phyloP scores from a whole-genome alignment of 768 basidiomycete genomes.

The Serendipita sp. region DNA sequence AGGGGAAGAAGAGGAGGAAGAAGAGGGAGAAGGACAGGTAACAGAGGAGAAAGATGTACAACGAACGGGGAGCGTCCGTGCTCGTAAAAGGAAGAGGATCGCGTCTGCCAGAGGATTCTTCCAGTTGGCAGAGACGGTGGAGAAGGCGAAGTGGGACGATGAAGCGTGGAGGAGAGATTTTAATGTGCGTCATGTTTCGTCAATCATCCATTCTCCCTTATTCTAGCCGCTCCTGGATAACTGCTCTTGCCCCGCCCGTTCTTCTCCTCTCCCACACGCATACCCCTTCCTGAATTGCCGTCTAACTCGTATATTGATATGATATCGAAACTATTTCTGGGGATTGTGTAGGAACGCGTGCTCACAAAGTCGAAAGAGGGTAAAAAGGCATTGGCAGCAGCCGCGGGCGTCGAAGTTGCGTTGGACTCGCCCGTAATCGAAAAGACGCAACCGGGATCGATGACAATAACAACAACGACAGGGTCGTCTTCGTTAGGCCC shows the following conservation, averaged over 20 bases:
- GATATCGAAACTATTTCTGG: too few relatives aligned
- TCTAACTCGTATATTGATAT: too few relatives aligned
- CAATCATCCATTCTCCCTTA: too few relatives aligned
- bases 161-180: conserved; percentile 39
- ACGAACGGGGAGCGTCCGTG: not conserved
- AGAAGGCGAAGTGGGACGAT: conserved; percentile 48
- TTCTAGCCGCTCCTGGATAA: not conserved
- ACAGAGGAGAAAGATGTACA: too few relatives aligned
- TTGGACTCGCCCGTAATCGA: conserved; percentile 2
- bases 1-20: not conserved
- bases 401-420: not conserved
- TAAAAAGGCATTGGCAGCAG: not conserved
- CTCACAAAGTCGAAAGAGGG: not conserved
- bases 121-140: conserved; percentile 69
- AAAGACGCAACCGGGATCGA: not conserved
- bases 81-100: not conserved
- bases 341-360: conserved; percentile 2
- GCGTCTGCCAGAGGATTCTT: conserved; percentile 36
- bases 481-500: too few relatives aligned
- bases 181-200: conserved; percentile 30
- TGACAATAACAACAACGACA: too few relatives aligned
- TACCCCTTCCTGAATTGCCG: too few relatives aligned
- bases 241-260: too few relatives aligned
- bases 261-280: too few relatives aligned
- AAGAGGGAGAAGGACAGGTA: not conserved